A percentile compares a stretch with the other conserved stretches of the same genome.
Conservation (phyloP, 805 yeast genomes). For the Suhomyces sp. region DNA sequence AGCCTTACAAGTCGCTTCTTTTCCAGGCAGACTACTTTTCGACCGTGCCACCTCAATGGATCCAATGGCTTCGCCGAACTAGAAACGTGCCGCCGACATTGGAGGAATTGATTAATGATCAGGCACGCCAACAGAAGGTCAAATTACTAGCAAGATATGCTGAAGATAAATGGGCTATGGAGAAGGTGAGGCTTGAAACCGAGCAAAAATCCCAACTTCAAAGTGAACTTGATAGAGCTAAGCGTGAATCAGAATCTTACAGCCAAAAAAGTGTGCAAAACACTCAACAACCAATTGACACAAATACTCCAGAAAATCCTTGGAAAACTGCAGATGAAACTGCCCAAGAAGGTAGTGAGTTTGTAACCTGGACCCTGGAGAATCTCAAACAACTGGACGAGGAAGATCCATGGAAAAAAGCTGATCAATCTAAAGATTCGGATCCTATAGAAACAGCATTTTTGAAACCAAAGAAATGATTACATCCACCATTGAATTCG, state of each 20-base stretch:
- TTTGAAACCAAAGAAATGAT: conserved; percentile 35
- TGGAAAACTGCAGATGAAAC: background rate
- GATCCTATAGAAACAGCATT: conserved; percentile 40
- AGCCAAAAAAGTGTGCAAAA: background rate
- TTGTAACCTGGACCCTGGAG: no score
- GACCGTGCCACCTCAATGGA: conserved; percentile 71
- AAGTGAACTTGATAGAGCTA: conserved; percentile 30
- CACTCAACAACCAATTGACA: no score
- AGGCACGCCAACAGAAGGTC: conserved; percentile 52
- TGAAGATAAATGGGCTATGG: conserved; percentile 41
- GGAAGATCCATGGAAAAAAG: conserved; percentile 37
- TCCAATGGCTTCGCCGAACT: conserved; percentile 74
- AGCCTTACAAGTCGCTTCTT: conserved; percentile 48
- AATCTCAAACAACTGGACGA: background rate
- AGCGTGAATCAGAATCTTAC: conserved; percentile 14
- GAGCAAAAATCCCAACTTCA: conserved; percentile 31
- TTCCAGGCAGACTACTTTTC: conserved; percentile 59
- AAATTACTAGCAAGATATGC: conserved; percentile 50
- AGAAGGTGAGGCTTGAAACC: conserved; percentile 34
- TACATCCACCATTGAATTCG: no score
- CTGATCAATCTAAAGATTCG: conserved; percentile 20
- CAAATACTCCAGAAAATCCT: no score
- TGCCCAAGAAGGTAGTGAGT: no score
- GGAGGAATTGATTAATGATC: conserved; percentile 59
- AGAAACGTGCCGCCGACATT: conserved; percentile 60